Conservation (phyloP, 352 stramenopile species). For the Globisporangium splendens region DNA sequence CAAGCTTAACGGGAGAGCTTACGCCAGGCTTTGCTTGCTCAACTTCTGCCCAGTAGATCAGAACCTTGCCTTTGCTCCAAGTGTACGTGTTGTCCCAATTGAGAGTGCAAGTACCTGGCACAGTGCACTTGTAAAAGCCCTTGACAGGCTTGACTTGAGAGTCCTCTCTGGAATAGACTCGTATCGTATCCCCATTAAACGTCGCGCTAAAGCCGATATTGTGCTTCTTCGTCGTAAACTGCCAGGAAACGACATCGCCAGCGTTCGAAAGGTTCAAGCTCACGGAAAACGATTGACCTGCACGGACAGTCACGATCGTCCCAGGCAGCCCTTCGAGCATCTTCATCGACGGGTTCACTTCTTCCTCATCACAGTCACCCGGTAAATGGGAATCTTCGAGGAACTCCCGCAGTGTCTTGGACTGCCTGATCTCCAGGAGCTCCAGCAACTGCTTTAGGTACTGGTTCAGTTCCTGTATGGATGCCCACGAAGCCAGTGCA, state of each 20-base stretch:
- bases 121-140: conserved; percentile 48
- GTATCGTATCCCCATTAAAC: conserved; percentile 56
- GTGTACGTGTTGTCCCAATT: conserved; percentile 85
- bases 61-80: conserved; percentile 71
- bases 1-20: background rate
- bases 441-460: conserved; percentile 54
- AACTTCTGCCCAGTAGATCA: conserved; percentile 78
- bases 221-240: conserved; percentile 79
- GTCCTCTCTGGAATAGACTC: conserved; percentile 66
- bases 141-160: conserved; percentile 59
- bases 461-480: conserved; percentile 40
- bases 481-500: too few relatives aligned
- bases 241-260: conserved; percentile 57
- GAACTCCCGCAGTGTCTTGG: conserved; percentile 55
- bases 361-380: conserved; percentile 58
- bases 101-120: conserved; percentile 53
- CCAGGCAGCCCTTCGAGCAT: conserved; percentile 53
- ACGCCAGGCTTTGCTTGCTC: conserved; percentile 19
- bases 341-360: conserved; percentile 28
- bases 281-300: conserved; percentile 69
- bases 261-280: conserved; percentile 35
- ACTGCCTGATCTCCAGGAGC: conserved; percentile 50
- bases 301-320: conserved; percentile 60
- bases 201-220: conserved; percentile 79
- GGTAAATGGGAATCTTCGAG: conserved; percentile 48